Percentiles rank a stretch among this genome's conserved stretches.
Evolutionary conservation across 768 basidiomycete genomes (phyloP).

Genomic region (Tephrocybe sp.): DNA sequence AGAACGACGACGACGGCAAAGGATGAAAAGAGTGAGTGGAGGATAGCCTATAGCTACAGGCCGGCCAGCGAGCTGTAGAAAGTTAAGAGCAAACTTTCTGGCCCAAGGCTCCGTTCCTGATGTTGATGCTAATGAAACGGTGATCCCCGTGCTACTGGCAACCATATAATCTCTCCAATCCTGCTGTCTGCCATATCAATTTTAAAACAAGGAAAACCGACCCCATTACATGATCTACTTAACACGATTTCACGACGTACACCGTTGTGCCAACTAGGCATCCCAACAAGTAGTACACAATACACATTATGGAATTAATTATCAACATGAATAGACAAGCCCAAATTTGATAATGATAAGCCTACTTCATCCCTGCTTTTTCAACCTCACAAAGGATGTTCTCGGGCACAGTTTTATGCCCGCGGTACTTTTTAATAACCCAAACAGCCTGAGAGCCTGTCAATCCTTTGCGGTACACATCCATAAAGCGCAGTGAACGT

Average conservation of each 20-base stretch:
- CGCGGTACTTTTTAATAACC: neutral
- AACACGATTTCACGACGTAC: too few species aligned
- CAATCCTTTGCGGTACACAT: neutral
- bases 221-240: too few species aligned
- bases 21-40: too few species aligned
- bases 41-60: constrained; percentile 17
- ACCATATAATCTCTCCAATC: neutral
- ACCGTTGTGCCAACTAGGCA: too few species aligned
- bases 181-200: neutral
- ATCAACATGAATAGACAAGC: too few species aligned
- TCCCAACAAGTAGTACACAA: too few species aligned
- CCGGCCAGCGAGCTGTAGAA: constrained; percentile 24
- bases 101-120: constrained; percentile 5
- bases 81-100: constrained; percentile 11
- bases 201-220: constrained; percentile 1
- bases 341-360: too few species aligned
- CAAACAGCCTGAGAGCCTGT: neutral
- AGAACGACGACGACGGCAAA: constrained; percentile 14
- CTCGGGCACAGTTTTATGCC: neutral
- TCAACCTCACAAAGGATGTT: neutral
- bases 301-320: too few species aligned
- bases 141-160: constrained; percentile 8
- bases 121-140: constrained; percentile 15
- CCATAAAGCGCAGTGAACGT: neutral
- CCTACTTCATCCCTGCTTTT: too few species aligned